Percentiles rank a stretch among this genome's conserved stretches.
phyloP scores from a whole-genome alignment of 2,329 filamentous ascomycete genomes.

The Pseudogymnoascus sp. region DNA sequence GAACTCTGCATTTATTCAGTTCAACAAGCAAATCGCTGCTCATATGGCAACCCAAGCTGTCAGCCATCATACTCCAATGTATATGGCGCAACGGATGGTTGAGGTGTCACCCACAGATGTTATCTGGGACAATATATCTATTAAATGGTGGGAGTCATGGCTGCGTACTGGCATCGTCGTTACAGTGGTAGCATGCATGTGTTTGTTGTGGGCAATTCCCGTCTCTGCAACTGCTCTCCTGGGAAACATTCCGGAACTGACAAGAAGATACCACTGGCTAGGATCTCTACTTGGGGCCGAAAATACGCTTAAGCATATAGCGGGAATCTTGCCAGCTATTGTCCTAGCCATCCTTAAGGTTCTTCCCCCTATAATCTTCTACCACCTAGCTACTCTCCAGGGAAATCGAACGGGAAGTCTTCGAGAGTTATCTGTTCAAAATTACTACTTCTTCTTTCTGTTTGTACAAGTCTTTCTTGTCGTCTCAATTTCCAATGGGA shows the following conservation, averaged over 20 bases:
- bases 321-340: slow-evolving; percentile 77
- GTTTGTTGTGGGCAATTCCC: slow-evolving; percentile 83
- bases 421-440: slow-evolving; percentile 75
- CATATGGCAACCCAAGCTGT: slow-evolving; percentile 96
- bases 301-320: slow-evolving; percentile 56
- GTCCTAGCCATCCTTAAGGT: slow-evolving; percentile 70
- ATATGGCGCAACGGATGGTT: slow-evolving; percentile 85
- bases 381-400: slow-evolving; percentile 62
- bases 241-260: slow-evolving; percentile 66
- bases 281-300: slow-evolving; percentile 66
- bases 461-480: slow-evolving; percentile 94
- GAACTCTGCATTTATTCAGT: slow-evolving; percentile 97
- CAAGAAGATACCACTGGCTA: slow-evolving; percentile 60
- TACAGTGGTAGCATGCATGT: slow-evolving; percentile 60
- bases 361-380: slow-evolving; percentile 71
- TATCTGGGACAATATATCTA: slow-evolving; percentile 94
- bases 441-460: slow-evolving; percentile 87
- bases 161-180: slow-evolving; percentile 52
- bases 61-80: slow-evolving; percentile 81
- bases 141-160: slow-evolving; percentile 90
- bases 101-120: slow-evolving; percentile 91
- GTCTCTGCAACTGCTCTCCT: slow-evolving; percentile 81
- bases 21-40: slow-evolving; percentile 93
- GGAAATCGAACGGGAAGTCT: slow-evolving; percentile 77
- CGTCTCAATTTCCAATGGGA: slow-evolving; percentile 70